These are phyloP conservation scores for Eragrostis tef DNA, from an alignment of 202 grass and related monocot genomes.

Conservation along the genomic window DNA sequence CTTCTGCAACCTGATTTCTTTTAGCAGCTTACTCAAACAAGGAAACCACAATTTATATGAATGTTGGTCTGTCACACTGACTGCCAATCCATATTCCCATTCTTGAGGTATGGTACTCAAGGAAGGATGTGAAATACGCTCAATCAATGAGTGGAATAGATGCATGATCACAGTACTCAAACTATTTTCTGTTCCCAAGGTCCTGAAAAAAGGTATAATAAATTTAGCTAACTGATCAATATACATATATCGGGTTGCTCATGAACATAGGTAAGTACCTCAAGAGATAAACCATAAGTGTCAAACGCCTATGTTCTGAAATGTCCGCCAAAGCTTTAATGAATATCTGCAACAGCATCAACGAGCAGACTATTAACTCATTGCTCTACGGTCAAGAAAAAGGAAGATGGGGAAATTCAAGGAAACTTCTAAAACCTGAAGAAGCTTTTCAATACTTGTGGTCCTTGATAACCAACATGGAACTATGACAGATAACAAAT, in stretches of 20 bases:
- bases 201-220: slow-evolving; percentile 51
- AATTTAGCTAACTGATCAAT: slow-evolving; percentile 32
- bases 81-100: slow-evolving; percentile 84
- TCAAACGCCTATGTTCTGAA: slow-evolving; percentile 64
- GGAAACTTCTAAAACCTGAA: slow-evolving; percentile 60
- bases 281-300: slow-evolving; percentile 79
- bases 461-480: slow-evolving; percentile 89
- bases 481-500: slow-evolving; percentile 75
- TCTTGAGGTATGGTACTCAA: slow-evolving; percentile 52
- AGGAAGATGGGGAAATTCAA: slow-evolving; percentile 33
- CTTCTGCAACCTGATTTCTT: slow-evolving; percentile 62
- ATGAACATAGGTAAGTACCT: slow-evolving; percentile 57
- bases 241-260: slow-evolving; percentile 10
- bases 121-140: slow-evolving; percentile 41
- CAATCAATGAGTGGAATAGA: slow-evolving; percentile 61
- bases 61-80: slow-evolving; percentile 64
- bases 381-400: slow-evolving; percentile 37
- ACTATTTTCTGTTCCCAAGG: slow-evolving; percentile 65
- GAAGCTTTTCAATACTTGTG: slow-evolving; percentile 76
- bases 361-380: background rate
- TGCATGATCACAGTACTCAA: slow-evolving; percentile 69
- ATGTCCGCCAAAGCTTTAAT: slow-evolving; percentile 86
- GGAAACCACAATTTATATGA: slow-evolving; percentile 91
- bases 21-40: slow-evolving; percentile 77
- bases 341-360: slow-evolving; percentile 67